phyloP scores from a whole-genome alignment of 495 filamentous ascomycete genomes.

The Trichoderma virens region DNA sequence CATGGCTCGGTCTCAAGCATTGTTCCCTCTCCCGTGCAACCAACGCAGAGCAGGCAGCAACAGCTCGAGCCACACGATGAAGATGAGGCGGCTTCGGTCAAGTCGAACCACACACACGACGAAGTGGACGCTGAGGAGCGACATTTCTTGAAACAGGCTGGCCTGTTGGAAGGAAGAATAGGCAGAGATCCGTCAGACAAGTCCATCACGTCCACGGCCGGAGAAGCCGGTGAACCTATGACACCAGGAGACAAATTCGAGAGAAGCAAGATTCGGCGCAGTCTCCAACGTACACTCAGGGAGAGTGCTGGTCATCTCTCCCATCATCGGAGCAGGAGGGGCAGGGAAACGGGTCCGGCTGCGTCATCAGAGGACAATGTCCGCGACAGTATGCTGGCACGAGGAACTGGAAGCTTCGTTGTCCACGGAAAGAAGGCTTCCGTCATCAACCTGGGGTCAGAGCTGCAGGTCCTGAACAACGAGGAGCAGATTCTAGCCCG shows the following conservation, averaged over 20 bases:
- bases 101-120: constrained; percentile 17
- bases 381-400: constrained; percentile 60
- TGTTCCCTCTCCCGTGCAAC: not conserved
- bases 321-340: constrained; percentile 66
- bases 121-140: constrained; percentile 42
- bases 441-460: constrained; percentile 86
- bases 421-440: constrained; percentile 98
- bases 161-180: constrained; percentile 32
- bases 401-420: constrained; percentile 81
- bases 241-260: constrained; percentile 30
- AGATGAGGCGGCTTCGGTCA: constrained; percentile 16
- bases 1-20: not conserved
- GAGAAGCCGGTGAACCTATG: constrained; percentile 23
- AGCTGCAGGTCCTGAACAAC: constrained; percentile 73
- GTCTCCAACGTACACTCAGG: constrained; percentile 88
- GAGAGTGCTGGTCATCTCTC: constrained; percentile 60
- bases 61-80: constrained; percentile 16
- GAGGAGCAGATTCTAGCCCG: constrained; percentile 62
- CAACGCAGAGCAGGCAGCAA: not conserved
- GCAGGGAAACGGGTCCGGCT: constrained; percentile 63
- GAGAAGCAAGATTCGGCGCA: constrained; percentile 65
- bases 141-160: constrained; percentile 43
- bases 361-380: constrained; percentile 52
- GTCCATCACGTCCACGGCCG: constrained; percentile 20
- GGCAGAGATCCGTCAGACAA: constrained; percentile 26